A percentile compares a stretch with the other conserved stretches of the same genome.
These are phyloP conservation scores for Leishmania martiniquensis DNA, from an alignment of 208 protist species.

Conservation along the genomic window DNA sequence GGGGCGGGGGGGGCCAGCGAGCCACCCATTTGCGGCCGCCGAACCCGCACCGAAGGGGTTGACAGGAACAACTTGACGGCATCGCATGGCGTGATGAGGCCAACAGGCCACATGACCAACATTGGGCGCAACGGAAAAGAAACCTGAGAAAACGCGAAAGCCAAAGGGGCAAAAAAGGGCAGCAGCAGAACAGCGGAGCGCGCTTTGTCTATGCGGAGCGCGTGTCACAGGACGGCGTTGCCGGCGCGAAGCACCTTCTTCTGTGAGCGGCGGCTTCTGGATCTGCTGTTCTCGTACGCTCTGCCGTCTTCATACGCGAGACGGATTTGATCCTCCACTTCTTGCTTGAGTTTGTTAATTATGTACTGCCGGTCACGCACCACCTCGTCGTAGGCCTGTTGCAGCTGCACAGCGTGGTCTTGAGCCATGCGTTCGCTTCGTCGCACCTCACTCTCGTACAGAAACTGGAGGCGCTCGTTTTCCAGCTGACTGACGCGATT, in stretches of 20 bases:
- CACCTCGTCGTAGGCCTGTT: slow-evolving; percentile 76
- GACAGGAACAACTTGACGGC: neutral
- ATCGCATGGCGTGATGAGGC: neutral
- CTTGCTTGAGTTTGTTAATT: slow-evolving; percentile 58
- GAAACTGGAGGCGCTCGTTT: slow-evolving; percentile 44
- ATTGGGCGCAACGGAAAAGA: neutral
- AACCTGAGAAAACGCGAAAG: neutral
- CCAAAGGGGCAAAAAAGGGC: neutral
- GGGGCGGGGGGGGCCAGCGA: no score
- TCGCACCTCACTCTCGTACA: slow-evolving; percentile 68
- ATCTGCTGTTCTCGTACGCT: slow-evolving; percentile 44
- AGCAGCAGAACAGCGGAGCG: neutral
- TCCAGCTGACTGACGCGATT: slow-evolving; percentile 50
- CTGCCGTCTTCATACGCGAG: slow-evolving; percentile 76
- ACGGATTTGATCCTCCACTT: slow-evolving; percentile 76
- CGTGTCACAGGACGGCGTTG: slow-evolving; percentile 5
- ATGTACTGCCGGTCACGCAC: slow-evolving; percentile 70
- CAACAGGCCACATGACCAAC: neutral
- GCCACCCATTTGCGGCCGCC: neutral
- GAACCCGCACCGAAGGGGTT: neutral
- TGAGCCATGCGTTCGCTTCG: slow-evolving; percentile 62
- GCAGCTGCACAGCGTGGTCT: slow-evolving; percentile 69
- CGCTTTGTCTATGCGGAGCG: neutral
- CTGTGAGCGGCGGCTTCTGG: slow-evolving; percentile 7
- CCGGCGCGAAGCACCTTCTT: slow-evolving; percentile 10